A percentile compares a stretch with the other conserved stretches of the same genome.
phyloP scores from a whole-genome alignment of 495 filamentous ascomycete genomes.

The Daldinia grandis region DNA sequence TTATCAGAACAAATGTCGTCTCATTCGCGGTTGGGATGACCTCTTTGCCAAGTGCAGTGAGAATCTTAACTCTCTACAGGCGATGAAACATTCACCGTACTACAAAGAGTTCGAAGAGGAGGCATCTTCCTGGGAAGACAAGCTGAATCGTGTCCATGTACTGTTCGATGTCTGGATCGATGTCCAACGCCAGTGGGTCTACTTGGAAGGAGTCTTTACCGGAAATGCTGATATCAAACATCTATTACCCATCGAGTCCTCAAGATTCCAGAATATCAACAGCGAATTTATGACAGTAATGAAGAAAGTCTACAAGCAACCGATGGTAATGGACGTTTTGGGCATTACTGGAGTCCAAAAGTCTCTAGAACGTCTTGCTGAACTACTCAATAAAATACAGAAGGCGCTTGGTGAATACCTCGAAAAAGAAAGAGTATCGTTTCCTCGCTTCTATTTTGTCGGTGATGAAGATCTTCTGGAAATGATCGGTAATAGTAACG shows the following conservation, averaged over 20 bases:
- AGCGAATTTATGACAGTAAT: slow-evolving; percentile 96
- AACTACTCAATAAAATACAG: slow-evolving; percentile 98
- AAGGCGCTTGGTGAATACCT: slow-evolving; percentile 99
- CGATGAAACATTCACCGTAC: slow-evolving; percentile 98
- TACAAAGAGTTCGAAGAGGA: slow-evolving; percentile 99
- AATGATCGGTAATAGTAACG: slow-evolving; percentile 99
- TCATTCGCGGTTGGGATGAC: slow-evolving; percentile 98
- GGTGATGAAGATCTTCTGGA: slow-evolving; percentile 98
- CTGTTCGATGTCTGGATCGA: slow-evolving; percentile 99
- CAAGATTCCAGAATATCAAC: slow-evolving; percentile 98
- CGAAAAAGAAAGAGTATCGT: slow-evolving; percentile 94
- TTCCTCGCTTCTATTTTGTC: slow-evolving; percentile 99
- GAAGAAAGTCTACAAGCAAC: slow-evolving; percentile 97
- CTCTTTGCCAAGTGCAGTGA: slow-evolving; percentile 98
- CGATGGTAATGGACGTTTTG: slow-evolving; percentile 92
- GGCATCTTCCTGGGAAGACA: slow-evolving; percentile 95
- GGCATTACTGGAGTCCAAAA: slow-evolving; percentile 95
- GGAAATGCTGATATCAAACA: slow-evolving; percentile 99
- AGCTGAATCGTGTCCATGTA: slow-evolving; percentile 94
- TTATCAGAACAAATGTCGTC: slow-evolving; percentile 95
- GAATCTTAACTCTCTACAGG: slow-evolving; percentile 95
- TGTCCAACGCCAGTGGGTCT: slow-evolving; percentile 99
- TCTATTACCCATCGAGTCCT: slow-evolving; percentile 92
- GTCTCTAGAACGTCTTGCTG: slow-evolving; percentile 90
- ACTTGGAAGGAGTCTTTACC: slow-evolving; percentile 97